Evolutionary conservation across 1,284 basidiomycete genomes (phyloP), one percentile per base, ranked within the genome.

Genomic region (Wallemia ichthyophaga): DNA sequence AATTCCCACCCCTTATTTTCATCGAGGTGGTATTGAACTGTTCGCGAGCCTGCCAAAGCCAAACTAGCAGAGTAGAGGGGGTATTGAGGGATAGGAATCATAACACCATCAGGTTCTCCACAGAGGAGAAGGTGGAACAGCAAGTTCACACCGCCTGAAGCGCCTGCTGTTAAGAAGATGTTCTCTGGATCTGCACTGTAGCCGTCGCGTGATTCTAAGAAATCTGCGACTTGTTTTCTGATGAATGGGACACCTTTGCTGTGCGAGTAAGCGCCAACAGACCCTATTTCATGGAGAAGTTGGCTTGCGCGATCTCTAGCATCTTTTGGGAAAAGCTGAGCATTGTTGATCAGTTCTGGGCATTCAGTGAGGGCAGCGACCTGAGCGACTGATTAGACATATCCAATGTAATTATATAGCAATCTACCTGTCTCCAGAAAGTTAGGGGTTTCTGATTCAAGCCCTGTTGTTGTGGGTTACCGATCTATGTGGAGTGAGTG

Each of bases 81-180:
- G 69, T 98, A 98, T 73, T 98, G 92, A 1, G 92, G 92, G 63
- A 98, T 96, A 25, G 92, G 92, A 67, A 98, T 96, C 62, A 92
- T 76, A 64, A 92, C 77, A 9, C 85, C 88, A 58, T 75, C 74
- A 7, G 67, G 66, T 2, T 76, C 73, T 25, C 75, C 71, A 11
- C 73, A 67, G 65, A 89, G 81, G 62, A 91, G 76, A 71, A 85
- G 78, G 67, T 80, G 80, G 63, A 98, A 80, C 59, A 95, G 75
- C 31, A 89, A 80, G 15, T 84, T 80, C 17, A 98, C 89, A 61
- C 92, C 94, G 19, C 81, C 80, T 31, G 86, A 94, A 7, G 92
- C 92, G 59, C 92, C 92, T 21, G 80, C 81, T 1, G 92, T 96
- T 58, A 98, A 78, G 76, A 88, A 98, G 69, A 98, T 91, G 67